Percentiles rank a stretch among this genome's conserved stretches.
Evolutionary conservation across 192 early-diverging fungal species (phyloP).

Genomic region (Backusella sp.): DNA sequence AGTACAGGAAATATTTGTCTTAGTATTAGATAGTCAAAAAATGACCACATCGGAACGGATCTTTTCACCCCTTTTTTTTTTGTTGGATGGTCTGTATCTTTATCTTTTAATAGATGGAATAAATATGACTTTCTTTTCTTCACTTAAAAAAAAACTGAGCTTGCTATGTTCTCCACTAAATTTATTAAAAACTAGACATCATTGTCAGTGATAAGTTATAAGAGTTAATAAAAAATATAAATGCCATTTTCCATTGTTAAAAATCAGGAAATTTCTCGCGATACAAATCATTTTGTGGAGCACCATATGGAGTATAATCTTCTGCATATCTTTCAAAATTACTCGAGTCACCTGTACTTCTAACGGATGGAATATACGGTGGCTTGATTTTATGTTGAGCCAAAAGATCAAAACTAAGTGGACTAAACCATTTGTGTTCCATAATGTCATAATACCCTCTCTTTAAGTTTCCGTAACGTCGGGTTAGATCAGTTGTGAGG

Average conservation of each 20-base stretch:
- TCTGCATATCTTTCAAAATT: conserved; percentile 38
- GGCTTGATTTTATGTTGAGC: conserved; percentile 39
- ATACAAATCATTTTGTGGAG: neutral
- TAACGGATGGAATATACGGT: conserved; percentile 51
- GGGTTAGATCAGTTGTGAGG: conserved; percentile 74
- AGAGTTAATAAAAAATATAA: too few species aligned
- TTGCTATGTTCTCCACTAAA: too few species aligned
- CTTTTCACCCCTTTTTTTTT: too few species aligned
- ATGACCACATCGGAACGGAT: too few species aligned
- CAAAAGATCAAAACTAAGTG: conserved; percentile 8
- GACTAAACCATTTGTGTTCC: conserved; percentile 73
- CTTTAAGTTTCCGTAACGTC: conserved; percentile 82
- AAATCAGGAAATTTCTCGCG: conserved; percentile 6
- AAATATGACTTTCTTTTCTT: too few species aligned
- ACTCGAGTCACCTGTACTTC: conserved; percentile 19
- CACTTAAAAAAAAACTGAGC: too few species aligned
- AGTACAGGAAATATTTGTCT: too few species aligned
- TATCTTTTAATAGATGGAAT: too few species aligned
- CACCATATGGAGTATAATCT: neutral
- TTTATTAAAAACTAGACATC: too few species aligned
- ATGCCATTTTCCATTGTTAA: neutral
- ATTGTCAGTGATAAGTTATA: too few species aligned
- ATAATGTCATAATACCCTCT: conserved; percentile 76
- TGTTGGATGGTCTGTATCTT: too few species aligned
- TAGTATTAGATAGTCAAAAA: too few species aligned